Conservation (phyloP, 768 basidiomycete genomes). For the Candolleomyces eurysporus region DNA sequence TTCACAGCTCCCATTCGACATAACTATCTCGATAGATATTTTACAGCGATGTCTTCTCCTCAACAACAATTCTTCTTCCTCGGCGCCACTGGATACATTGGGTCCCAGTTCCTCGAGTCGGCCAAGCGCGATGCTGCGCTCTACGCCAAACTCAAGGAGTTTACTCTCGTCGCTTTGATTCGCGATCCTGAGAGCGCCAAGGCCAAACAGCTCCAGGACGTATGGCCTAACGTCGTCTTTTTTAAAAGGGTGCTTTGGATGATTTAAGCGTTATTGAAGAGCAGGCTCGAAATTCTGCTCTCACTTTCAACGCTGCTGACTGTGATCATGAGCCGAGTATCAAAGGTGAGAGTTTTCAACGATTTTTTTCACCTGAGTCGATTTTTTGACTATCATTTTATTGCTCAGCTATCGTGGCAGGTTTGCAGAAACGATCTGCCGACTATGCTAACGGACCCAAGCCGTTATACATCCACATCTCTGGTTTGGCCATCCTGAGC, state of each 20-base stretch:
- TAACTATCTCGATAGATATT: neutral
- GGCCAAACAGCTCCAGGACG: conserved; percentile 22
- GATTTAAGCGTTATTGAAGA: conserved; percentile 33
- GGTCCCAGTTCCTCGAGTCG: conserved; percentile 35
- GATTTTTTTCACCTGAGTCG: neutral
- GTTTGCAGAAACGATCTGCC: neutral
- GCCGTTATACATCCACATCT: conserved; percentile 43
- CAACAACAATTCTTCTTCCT: conserved; percentile 25
- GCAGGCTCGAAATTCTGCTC: conserved; percentile 32
- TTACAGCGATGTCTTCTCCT: neutral
- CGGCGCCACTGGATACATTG: conserved; percentile 44
- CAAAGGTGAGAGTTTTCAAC: conserved; percentile 21
- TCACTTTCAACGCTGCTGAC: conserved; percentile 40
- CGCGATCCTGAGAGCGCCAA: conserved; percentile 31
- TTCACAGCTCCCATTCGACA: no score
- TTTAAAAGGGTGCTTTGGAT: conserved; percentile 38
- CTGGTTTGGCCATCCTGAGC: conserved; percentile 37
- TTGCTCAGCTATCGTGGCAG: neutral
- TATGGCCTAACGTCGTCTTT: conserved; percentile 32
- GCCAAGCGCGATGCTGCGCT: conserved; percentile 23
- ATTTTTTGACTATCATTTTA: neutral
- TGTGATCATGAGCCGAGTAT: conserved; percentile 37
- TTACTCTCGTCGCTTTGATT: conserved; percentile 31
- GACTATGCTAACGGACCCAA: conserved; percentile 22
- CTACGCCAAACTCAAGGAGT: conserved; percentile 24